These are phyloP conservation scores for Fusarium solani-melongenae DNA, from an alignment of 2,329 filamentous ascomycete genomes.

Conservation along the genomic window DNA sequence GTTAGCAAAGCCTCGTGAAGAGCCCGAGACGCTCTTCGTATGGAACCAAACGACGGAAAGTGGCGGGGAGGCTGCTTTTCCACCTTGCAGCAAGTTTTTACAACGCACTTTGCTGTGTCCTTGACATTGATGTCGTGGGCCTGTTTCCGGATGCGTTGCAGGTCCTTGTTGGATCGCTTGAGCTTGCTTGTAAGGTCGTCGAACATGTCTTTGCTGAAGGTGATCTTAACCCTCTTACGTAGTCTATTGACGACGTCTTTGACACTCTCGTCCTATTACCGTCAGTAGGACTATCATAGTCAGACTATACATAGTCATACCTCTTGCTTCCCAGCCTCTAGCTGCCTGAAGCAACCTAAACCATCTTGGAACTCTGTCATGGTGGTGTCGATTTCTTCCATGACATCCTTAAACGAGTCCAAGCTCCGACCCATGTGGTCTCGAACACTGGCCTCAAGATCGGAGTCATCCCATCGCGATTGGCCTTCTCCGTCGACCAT, in stretches of 20 bases:
- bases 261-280: background rate
- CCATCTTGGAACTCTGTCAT: background rate
- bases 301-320: background rate
- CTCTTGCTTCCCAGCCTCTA: background rate
- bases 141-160: background rate
- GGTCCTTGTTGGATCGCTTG: background rate
- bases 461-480: background rate
- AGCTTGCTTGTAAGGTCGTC: background rate
- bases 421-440: background rate
- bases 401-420: background rate
- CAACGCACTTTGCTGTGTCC: background rate
- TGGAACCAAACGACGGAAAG: background rate
- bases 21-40: background rate
- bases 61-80: background rate
- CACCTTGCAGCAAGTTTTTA: background rate
- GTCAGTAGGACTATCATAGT: background rate
- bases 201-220: background rate
- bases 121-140: background rate
- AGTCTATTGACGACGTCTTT: background rate
- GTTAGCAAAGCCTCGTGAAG: background rate
- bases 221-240: background rate
- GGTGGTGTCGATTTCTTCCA: background rate
- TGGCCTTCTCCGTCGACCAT: background rate
- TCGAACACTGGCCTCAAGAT: background rate
- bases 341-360: background rate